Evolutionary conservation across 2,329 filamentous ascomycete species (phyloP).

Genomic region (Sclerotinia subarctica): DNA sequence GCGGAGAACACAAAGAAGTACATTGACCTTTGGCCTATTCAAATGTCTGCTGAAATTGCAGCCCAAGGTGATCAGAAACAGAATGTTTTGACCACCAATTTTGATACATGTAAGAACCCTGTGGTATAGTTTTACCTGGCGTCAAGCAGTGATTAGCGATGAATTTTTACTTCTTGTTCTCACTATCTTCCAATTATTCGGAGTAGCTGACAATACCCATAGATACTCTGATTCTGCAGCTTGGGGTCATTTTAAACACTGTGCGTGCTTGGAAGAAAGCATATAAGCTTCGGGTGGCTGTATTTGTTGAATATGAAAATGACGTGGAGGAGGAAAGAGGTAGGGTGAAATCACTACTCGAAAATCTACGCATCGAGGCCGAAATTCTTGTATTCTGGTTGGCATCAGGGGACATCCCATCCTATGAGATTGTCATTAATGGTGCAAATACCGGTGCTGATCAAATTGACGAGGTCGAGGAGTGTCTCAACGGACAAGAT

Average conservation of each 20-base stretch:
- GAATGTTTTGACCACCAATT: conserved; percentile 78
- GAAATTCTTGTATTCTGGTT: conserved; percentile 79
- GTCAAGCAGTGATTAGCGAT: not conserved
- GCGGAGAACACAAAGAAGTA: conserved; percentile 64
- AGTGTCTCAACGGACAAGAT: conserved; percentile 65
- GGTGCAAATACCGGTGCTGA: conserved; percentile 57
- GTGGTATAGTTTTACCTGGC: not conserved
- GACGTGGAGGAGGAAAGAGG: conserved; percentile 77
- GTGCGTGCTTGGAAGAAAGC: conserved; percentile 75
- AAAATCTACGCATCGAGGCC: conserved; percentile 78
- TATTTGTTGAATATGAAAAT: conserved; percentile 85
- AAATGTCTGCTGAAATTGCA: conserved; percentile 83
- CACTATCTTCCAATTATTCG: not conserved
- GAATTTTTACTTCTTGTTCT: not conserved
- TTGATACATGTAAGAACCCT: conserved; percentile 71
- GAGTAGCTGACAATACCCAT: conserved; percentile 38
- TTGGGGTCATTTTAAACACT: conserved; percentile 80
- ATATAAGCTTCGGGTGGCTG: conserved; percentile 71
- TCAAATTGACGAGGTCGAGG: conserved; percentile 59
- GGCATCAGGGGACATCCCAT: conserved; percentile 66
- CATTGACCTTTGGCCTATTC: conserved; percentile 88
- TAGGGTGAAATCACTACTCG: conserved; percentile 69
- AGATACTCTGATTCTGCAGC: conserved; percentile 77
- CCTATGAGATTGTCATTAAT: conserved; percentile 77
- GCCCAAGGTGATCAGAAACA: conserved; percentile 60